Evolutionary conservation across 2,329 filamentous ascomycete species (phyloP).

Genomic region (Claviceps paspali): DNA sequence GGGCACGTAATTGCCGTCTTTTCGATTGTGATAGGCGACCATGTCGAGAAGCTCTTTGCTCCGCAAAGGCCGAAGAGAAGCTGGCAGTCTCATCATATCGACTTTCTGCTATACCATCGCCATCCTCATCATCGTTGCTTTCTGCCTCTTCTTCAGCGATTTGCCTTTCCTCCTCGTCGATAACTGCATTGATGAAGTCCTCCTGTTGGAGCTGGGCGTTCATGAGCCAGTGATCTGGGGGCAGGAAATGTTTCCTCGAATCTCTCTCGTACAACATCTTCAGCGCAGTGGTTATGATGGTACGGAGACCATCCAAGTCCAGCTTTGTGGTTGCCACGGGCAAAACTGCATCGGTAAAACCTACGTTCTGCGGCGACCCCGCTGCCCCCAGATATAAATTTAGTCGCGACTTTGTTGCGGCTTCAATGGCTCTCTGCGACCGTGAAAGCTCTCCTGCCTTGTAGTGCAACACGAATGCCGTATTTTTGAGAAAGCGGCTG

Average conservation of each 20-base stretch:
- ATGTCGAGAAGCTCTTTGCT: slow-evolving; percentile 45
- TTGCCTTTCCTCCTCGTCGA: slow-evolving; percentile 72
- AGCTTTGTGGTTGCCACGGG: slow-evolving; percentile 22
- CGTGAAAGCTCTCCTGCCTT: slow-evolving; percentile 49
- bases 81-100: slow-evolving; percentile 14
- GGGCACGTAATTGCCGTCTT: slow-evolving; percentile 48
- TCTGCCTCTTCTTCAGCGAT: slow-evolving; percentile 31
- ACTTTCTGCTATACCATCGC: slow-evolving; percentile 19
- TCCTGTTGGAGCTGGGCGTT: slow-evolving; percentile 75
- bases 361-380: background rate
- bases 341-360: background rate
- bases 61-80: slow-evolving; percentile 25
- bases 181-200: slow-evolving; percentile 72
- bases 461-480: slow-evolving; percentile 82
- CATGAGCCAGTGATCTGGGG: slow-evolving; percentile 87
- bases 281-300: slow-evolving; percentile 64
- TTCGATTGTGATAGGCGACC: slow-evolving; percentile 48
- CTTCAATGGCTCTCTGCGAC: slow-evolving; percentile 10
- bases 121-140: slow-evolving; percentile 13
- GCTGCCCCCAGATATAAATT: slow-evolving; percentile 14
- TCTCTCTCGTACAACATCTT: slow-evolving; percentile 88
- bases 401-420: slow-evolving; percentile 12
- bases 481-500: slow-evolving; percentile 74
- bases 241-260: slow-evolving; percentile 72
- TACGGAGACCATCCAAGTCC: slow-evolving; percentile 63